Evolutionary conservation across 306 rosid genomes (phyloP), one percentile per base, ranked within the genome.

Genomic region (Acacia crassicarpa): DNA sequence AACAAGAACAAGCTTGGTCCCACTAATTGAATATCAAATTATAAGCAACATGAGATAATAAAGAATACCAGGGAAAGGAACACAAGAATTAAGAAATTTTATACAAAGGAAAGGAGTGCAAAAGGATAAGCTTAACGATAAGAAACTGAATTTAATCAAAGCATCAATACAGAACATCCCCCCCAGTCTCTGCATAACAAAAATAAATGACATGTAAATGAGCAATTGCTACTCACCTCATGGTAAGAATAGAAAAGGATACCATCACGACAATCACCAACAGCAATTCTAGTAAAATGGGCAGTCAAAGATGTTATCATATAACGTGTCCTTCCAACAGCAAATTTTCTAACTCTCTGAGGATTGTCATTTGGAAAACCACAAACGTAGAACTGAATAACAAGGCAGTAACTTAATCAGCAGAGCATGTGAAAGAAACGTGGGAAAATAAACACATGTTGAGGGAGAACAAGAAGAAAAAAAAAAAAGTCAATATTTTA

Each of bases 181-280:
- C 22, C 35, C 69, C 76, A 70, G 72, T 76, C 79, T 78, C 78
- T 62, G 7, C 9, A 62, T 27, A 0, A 27, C 10, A 62, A 62
- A 27, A 62, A 62, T 20, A 13, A 65, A 35, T 4, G 46, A 85
- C 70, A 58, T 61, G 32, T 78, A 15, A 82, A 59, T 38, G 62
- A 49, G 67, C 73, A 68, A 81, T 63, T 53, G 72, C 65, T 38
- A 86, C 91, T 82, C 86, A 95, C 99, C 97, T 95, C 99, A 23
- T 90, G 89, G 84, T 91, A 95, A 45, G 90, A 85, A 83, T 77
- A 95, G 84, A 95, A 87, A 75, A 93, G 88, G 84, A 95, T 83
- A 46, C 99, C 99, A 87, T 95, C 98, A 81, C 98, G 99, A 72
- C 94, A 88, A 88, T 93, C 97, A 67, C 99, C 99, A 83, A 95